Evolutionary conservation across 441 rosid species (phyloP).

Genomic region (Syzygium syzygioides): DNA sequence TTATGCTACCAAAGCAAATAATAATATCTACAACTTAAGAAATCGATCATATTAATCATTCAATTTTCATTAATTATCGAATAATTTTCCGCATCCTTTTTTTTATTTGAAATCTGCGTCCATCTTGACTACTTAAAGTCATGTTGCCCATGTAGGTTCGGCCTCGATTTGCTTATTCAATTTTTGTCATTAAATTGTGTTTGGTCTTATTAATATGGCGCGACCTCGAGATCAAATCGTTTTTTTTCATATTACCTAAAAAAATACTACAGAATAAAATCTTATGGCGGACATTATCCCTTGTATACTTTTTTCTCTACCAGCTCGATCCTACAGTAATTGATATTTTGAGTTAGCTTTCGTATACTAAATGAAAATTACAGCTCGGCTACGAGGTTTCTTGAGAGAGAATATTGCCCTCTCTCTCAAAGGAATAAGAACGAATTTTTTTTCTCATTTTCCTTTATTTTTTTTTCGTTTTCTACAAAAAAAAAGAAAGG

Average conservation of each 20-base stretch:
- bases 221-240: background rate
- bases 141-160: background rate
- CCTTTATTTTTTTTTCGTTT: background rate
- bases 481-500: background rate
- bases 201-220: background rate
- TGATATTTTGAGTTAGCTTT: background rate
- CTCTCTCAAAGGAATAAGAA: background rate
- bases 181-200: background rate
- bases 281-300: fast-evolving
- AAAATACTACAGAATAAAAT: background rate
- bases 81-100: background rate
- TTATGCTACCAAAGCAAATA: background rate
- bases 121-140: background rate
- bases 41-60: background rate
- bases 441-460: background rate
- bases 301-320: background rate
- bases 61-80: background rate
- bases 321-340: fast-evolving
- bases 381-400: background rate
- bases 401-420: background rate
- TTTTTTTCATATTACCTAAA: background rate
- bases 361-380: background rate
- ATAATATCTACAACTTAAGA: background rate
- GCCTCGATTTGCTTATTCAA: background rate
- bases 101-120: background rate